Evolutionary conservation across 1,284 basidiomycete species (phyloP), one percentile per base, ranked within the genome.

Genomic region (Austroboletus niveus): DNA sequence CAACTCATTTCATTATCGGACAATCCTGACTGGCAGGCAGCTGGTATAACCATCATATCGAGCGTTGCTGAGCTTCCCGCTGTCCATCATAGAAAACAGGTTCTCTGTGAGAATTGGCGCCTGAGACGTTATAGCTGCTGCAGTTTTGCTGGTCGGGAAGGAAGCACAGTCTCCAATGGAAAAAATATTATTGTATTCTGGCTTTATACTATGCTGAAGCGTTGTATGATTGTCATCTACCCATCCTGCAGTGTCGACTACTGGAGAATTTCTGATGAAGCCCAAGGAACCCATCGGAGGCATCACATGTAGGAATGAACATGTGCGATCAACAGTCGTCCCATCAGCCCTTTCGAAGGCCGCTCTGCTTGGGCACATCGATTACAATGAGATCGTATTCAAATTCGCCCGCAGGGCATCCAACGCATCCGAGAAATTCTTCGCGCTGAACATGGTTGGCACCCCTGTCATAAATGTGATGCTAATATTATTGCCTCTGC

Each of bases 141-240:
- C 92, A 1, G 96, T 99, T 79, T 97, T 99, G 70, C 90, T 94
- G 14, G 94, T 98, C 8, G 95, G 94, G 41, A 97, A 73, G 47
- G 86, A 92, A 27, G 92, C 91, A 57, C 89, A 91, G 67, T 99
- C 96, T 27, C 96, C 96, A 20, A 97, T 67, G 8, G 90, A 81
- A 71, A 95, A 98, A 32, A 98, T 80, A 70, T 98, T 98, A 51
- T 77, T 72, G 67, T 75, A 90, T 62, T 84, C 82, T 4, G 84
- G 78, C 56, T 94, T 94, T 55, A 80, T 84, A 17, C 17, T 17
- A 69, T 96, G 93, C 60, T 89, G 87, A 35, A 95, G 80, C 0
- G 92, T 95, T 2, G 71, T 79, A 55, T 83, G 77, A 70, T 96
- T 78, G 44, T 98, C 93, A 45, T 89, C 81, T 8, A 97, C 92